Base-by-base conservation (phyloP, 805 yeast species). In the Teunomyces gatunensis region DNA sequence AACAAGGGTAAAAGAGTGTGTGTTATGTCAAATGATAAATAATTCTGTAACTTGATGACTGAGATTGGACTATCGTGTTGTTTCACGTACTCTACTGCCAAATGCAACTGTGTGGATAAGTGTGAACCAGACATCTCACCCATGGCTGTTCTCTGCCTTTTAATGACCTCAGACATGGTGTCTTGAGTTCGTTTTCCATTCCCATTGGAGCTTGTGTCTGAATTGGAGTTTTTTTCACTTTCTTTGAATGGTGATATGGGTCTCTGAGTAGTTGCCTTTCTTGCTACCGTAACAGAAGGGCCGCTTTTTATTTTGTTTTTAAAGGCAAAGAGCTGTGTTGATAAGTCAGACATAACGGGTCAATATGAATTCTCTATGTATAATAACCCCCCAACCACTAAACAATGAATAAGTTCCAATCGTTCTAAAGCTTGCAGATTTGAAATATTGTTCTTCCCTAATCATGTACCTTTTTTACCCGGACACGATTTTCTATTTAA, bases 21-120 rank as follows among this genome's bases (percentile, higher is more conserved):
- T 46, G 80, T 80, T 12, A 87, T 79, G 44, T 79, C 82, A 23
- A 77, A 76, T 21, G 81, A 81, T 52, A 94, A 68, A 58, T 88
- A 85, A 37, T 80, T 77, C 58, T 83, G 83, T 39, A 92, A 68
- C 47, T 85, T 86, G 23, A 74, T 71, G 5, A 89, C 75, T 5
- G 81, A 66, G 1, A 91, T 83, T 0, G 97, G 89, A 20, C 75
- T 66, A 54, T 88, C 96, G 47, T 81, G 76, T 42, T 69, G 67
- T 67, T 89, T 91, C 51, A 94, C 83, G 62, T 83, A 87, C 62
- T 94, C 98, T 15, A 94, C 94, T 1, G 98, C 97, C 62, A 90
- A 80, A 59, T 89, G 84, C 46, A 94, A 75, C 63, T 89, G 89
- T 3, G 97, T 91, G 4, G 96, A 87, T 47, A 86, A 77, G 63